phyloP scores from a whole-genome alignment of 2,329 filamentous ascomycete species.

The Sporothrix pseudoabietina region DNA sequence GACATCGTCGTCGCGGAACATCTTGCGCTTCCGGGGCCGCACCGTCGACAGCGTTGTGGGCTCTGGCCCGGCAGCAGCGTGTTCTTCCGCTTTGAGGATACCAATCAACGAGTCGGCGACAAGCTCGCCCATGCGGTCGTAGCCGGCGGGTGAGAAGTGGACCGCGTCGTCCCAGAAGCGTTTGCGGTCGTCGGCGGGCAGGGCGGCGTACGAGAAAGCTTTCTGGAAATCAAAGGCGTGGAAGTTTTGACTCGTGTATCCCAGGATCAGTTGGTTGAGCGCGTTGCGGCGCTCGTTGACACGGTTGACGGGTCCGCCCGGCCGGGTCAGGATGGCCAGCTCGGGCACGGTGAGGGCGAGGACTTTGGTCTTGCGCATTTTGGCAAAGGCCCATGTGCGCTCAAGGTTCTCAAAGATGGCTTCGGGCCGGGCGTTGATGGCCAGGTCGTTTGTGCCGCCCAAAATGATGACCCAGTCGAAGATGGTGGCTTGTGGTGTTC shows the following conservation, averaged over 20 bases:
- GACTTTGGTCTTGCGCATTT: slow-evolving; percentile 56
- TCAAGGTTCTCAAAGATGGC: slow-evolving; percentile 54
- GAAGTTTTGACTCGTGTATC: slow-evolving; percentile 52
- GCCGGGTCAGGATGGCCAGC: slow-evolving; percentile 39
- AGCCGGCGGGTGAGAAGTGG: slow-evolving; percentile 61
- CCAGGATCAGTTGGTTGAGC: slow-evolving; percentile 58
- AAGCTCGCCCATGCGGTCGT: slow-evolving; percentile 62
- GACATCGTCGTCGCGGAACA: slow-evolving; percentile 46
- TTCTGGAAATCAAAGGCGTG: slow-evolving; percentile 59
- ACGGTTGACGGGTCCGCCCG: slow-evolving; percentile 31
- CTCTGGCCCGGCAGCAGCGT: slow-evolving; percentile 35
- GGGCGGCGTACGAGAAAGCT: slow-evolving; percentile 56
- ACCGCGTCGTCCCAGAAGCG: slow-evolving; percentile 64
- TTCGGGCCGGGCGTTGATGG: slow-evolving; percentile 42
- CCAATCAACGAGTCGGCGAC: slow-evolving; percentile 57
- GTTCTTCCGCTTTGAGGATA: slow-evolving; percentile 46
- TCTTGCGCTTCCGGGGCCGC: slow-evolving; percentile 29
- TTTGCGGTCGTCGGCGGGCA: slow-evolving; percentile 50
- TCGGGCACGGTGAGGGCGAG: slow-evolving; percentile 67
- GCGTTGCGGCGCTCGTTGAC: slow-evolving; percentile 48
- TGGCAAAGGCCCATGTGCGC: slow-evolving; percentile 53
- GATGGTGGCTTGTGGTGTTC: slow-evolving; percentile 24
- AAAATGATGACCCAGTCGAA: slow-evolving; percentile 66
- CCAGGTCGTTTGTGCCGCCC: slow-evolving; percentile 67
- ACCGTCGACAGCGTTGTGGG: background rate